Base-by-base conservation (phyloP, 2,329 filamentous ascomycete genomes). In the Fusarium duplospermum region DNA sequence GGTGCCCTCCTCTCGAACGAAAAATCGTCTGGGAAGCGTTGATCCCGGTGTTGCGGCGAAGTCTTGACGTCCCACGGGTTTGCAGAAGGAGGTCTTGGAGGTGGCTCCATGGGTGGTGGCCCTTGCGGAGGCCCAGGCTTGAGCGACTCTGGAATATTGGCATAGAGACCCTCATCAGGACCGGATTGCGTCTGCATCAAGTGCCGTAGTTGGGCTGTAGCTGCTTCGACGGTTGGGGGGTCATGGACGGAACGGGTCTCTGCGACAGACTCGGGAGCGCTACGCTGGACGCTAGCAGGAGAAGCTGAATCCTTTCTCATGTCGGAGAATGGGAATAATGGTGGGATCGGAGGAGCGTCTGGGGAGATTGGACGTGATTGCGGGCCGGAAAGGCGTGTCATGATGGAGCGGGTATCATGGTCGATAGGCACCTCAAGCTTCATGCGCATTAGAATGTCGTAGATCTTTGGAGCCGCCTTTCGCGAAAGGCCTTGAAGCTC, bases 401-500 rank as follows among this genome's bases (percentile, higher is more conserved):
- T 72, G 69, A 80, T 77, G 47, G 76, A 78, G 22, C 78, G 78
- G 22, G 70, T 61, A 36, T 76, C 74, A 67, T 81, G 76, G 52
- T 77, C 77, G 6, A 66, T 29, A 5, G 75, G 77, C n/a, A 78
- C 77, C 54, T 86, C 84, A 14, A 90, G 83, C 76, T 86, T 89
- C 85, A 90, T 87, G 58, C 87, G 84, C 80, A 86, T 86, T 18
- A 90, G 80, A 35, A 88, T 85, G 60, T 89, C 86, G 57, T 84
- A 81, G 14, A 89, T 85, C 60, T 82, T 83, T 1, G 87, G 84
- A 2, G 88, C 87, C 1, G 85, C 84, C 60, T 85, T 85, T 63
- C 87, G 84, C 18, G 86, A 87, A 6, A 85, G 75, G 40, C 83
- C 83, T 74, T 87, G 86, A 5, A 90, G 81, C 71, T 87, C 84